A percentile compares a stretch with the other conserved stretches of the same genome.
Evolutionary conservation across 257 asterid genomes (phyloP).

Genomic region (Linaria vulgaris): DNA sequence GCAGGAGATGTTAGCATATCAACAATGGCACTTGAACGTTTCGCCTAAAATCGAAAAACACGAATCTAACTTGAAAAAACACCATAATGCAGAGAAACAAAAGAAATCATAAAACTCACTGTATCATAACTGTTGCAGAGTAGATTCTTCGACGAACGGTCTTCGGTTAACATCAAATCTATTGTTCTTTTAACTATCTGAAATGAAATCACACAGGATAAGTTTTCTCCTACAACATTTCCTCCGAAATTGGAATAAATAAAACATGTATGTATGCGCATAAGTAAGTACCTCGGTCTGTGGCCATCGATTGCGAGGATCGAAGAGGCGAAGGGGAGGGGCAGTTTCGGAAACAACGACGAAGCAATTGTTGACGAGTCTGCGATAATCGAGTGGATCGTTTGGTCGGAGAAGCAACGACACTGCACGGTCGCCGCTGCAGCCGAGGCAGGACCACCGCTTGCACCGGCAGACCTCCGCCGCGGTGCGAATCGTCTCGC

Average conservation of each 20-base stretch:
- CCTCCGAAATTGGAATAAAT: too few relatives aligned
- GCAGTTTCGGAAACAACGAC: conserved; percentile 60
- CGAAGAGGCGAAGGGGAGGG: conserved; percentile 43
- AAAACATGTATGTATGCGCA: too few relatives aligned
- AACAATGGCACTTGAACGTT: conserved; percentile 45
- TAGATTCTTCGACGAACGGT: conserved; percentile 48
- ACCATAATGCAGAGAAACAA: not conserved
- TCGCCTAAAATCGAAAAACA: conserved; percentile 37
- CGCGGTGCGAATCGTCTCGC: conserved; percentile 48
- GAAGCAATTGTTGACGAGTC: conserved; percentile 54
- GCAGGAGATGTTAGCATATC: conserved; percentile 56
- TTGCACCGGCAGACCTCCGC: conserved; percentile 50
- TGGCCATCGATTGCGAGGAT: conserved; percentile 59
- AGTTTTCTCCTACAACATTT: too few relatives aligned
- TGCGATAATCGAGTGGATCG: conserved; percentile 64
- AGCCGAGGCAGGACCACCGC: conserved; percentile 58
- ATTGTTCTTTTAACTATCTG: conserved; percentile 73
- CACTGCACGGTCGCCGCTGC: conserved; percentile 49
- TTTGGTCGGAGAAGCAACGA: conserved; percentile 47
- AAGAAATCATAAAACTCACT: conserved; percentile 37
- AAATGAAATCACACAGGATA: conserved; percentile 6
- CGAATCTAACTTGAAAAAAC: conserved; percentile 1
- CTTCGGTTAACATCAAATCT: conserved; percentile 46
- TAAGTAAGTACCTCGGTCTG: conserved; percentile 47
- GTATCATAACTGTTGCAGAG: conserved; percentile 54